Base-by-base conservation (phyloP, 2,329 filamentous ascomycete species). In the Colletotrichum shisoi region DNA sequence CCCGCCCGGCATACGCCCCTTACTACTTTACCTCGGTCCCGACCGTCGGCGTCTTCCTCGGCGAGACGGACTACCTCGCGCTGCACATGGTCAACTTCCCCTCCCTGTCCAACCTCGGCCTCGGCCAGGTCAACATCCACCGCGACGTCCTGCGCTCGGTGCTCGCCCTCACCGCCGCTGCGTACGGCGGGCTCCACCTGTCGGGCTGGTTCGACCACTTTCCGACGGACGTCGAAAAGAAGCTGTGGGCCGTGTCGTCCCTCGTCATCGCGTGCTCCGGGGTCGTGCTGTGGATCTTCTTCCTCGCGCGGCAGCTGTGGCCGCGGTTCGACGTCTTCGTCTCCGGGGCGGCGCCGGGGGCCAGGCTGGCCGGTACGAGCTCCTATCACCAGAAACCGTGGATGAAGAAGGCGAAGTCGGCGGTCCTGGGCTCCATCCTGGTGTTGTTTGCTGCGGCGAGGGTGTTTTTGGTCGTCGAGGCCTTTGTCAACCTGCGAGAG, bases 131-230 rank as follows among this genome's bases (percentile, higher is more conserved):
- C 53, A 67, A 67, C 21, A 48, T 67, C 13, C 64, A 67, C 27
- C 64, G 63, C 34, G 67, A 69, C 17, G 57, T 54, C 11, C 63
- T 69, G 40, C 67, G 67, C 19, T 62, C 63, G 13, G 54, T 67
- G 7, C 40, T 66, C 27, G 67, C 63, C 9, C 34, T 69, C 39
- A 67, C 63, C 8, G 63, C 62, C 17, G 66, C 66, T 21, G 63
- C 57, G 4, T 69, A 67, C 21, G 67, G 67, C 19, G 63, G 57
- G 15, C 54, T 74, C 3, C 74, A 75, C 51, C 54, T 71, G 9
- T 67, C 70, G 1, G 73, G 70, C 8, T 75, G 73, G 73, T 71
- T 73, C 27, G 71, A 74, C 24, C 67, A 74, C 54, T 76, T 74
- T 54, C 71, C 73, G 0, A 71, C 69, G 13, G 31, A 39, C 4